These are phyloP conservation scores for Tothia fuscella DNA, from an alignment of 2,329 filamentous ascomycete species.

Conservation along the genomic window DNA sequence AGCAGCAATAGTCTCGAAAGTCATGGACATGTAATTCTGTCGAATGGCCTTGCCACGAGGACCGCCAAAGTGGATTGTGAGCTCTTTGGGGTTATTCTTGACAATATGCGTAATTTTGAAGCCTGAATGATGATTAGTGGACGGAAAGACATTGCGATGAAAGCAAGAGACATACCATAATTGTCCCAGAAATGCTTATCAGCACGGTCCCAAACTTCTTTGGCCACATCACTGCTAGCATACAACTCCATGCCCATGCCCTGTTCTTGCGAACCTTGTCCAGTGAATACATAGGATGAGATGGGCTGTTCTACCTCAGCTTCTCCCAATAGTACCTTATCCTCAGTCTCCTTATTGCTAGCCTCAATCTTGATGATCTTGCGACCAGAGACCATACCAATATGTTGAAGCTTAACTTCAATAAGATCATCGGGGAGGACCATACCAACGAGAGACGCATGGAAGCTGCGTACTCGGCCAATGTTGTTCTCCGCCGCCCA, in stretches of 20 bases:
- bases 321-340: conserved; percentile 90
- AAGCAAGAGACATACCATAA: conserved; percentile 55
- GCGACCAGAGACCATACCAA: conserved; percentile 93
- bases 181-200: conserved; percentile 98
- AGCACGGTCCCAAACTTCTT: conserved; percentile 83
- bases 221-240: conserved; percentile 80
- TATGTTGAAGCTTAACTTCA: conserved; percentile 87
- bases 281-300: conserved; percentile 94
- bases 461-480: conserved; percentile 92
- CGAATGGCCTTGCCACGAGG: conserved; percentile 94
- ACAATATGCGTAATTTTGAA: conserved; percentile 98
- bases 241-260: conserved; percentile 99
- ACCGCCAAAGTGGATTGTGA: conserved; percentile 96
- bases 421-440: conserved; percentile 94
- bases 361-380: conserved; percentile 99
- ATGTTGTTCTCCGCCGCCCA: conserved; percentile 99
- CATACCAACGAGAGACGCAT: conserved; percentile 95
- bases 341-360: conserved; percentile 87
- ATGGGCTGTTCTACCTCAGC: conserved; percentile 97
- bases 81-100: conserved; percentile 98
- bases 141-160: not conserved
- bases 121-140: conserved; percentile 34
- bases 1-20: conserved; percentile 89
- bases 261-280: conserved; percentile 96
- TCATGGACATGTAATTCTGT: conserved; percentile 99